Conservation (phyloP, 2,329 filamentous ascomycete species). For the Fusarium citri region DNA sequence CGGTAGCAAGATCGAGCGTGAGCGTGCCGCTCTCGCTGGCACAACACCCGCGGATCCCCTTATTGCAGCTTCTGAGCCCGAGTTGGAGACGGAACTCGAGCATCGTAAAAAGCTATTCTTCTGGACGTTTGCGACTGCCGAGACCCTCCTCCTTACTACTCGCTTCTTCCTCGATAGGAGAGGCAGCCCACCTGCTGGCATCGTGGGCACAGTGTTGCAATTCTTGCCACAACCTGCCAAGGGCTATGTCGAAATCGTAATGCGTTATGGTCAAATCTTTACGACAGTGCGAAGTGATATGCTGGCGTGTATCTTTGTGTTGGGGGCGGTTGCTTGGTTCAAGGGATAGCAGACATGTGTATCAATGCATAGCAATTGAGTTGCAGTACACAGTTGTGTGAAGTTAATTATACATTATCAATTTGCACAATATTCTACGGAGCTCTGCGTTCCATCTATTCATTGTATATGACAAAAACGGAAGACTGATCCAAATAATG, state of each 20-base stretch:
- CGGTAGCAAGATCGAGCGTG: constrained; percentile 72
- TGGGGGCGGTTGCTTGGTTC: constrained; percentile 68
- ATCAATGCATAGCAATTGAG: constrained; percentile 17
- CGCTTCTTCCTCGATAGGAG: constrained; percentile 77
- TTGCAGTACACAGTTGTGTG: not conserved
- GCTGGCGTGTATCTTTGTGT: constrained; percentile 80
- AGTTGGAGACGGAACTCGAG: constrained; percentile 49
- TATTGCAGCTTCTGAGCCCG: constrained; percentile 39
- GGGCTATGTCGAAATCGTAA: constrained; percentile 69
- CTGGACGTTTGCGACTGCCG: constrained; percentile 82
- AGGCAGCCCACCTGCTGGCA: constrained; percentile 66
- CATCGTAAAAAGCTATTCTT: constrained; percentile 66
- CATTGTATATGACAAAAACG: not conserved
- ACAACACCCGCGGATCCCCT: constrained; percentile 41
- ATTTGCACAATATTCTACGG: not conserved
- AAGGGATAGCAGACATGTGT: constrained; percentile 38
- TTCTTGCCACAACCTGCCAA: constrained; percentile 74
- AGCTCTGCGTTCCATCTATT: not conserved
- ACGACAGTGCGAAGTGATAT: constrained; percentile 78
- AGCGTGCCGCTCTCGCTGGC: constrained; percentile 52
- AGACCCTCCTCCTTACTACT: constrained; percentile 77
- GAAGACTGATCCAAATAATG: not conserved
- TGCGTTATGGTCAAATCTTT: constrained; percentile 78
- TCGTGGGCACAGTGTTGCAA: constrained; percentile 71
- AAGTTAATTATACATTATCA: constrained; percentile 30